Evolutionary conservation across 2,329 filamentous ascomycete species (phyloP).

Genomic region (Botrytis pseudocinerea): DNA sequence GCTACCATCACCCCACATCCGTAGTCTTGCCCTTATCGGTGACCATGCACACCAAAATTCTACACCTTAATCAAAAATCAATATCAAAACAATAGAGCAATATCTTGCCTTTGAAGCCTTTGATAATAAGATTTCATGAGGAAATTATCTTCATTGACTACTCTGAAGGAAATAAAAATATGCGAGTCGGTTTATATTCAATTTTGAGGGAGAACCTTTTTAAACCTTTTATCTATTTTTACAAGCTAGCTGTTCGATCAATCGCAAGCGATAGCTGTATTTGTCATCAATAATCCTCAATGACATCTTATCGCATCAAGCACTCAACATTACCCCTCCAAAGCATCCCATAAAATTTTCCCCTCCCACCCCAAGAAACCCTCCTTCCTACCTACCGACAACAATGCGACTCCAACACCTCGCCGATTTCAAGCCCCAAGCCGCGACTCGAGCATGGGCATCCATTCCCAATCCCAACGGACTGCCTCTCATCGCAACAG

Average conservation of each 20-base stretch:
- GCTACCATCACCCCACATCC: background rate
- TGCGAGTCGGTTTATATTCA: background rate
- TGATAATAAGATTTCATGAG: background rate
- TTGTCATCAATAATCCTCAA: conserved; percentile 1
- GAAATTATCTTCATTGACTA: fast-evolving
- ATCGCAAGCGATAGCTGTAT: background rate
- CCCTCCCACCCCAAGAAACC: background rate
- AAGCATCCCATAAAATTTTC: conserved; percentile 17
- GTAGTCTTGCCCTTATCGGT: background rate
- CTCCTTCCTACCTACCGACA: background rate
- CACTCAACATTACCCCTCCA: conserved; percentile 23
- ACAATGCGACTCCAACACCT: conserved; percentile 28
- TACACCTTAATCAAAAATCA: background rate
- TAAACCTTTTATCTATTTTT: background rate
- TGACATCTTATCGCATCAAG: conserved; percentile 2
- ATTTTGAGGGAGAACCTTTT: background rate
- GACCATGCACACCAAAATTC: background rate
- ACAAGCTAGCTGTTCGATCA: background rate
- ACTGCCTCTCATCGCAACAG: conserved; percentile 84
- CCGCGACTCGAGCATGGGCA: conserved; percentile 78
- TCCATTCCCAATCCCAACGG: conserved; percentile 76
- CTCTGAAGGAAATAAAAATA: background rate
- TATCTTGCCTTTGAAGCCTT: background rate
- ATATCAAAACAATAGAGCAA: background rate
- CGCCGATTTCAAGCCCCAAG: conserved; percentile 47